Evolutionary conservation across 495 filamentous ascomycete genomes (phyloP), one percentile per base, ranked within the genome.

Genomic region (Penicillium maclennaniae): DNA sequence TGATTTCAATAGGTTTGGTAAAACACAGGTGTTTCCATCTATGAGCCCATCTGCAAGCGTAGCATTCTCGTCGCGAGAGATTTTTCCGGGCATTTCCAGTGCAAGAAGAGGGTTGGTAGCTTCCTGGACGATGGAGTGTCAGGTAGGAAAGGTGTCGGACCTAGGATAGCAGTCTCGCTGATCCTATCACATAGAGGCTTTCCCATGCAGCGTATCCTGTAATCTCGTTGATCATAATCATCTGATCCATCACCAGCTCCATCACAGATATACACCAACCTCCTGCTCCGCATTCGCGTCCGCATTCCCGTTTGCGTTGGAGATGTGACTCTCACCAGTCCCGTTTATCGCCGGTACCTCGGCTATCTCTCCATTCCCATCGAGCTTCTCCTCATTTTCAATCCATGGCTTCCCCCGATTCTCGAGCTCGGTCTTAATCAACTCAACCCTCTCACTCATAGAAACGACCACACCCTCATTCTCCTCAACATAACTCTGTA

Each of bases 341-440:
- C 69, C 71, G 61, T 77, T 71, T 12, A 66, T 42, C 53, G 6
- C 61, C 49, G 57, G 44, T 14, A 23, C 45, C 28, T 16, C 55
- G 19, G 16, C 51, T n/a, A n/a, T n/a, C 9, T 53, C 53, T 45
- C 53, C 55, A 48, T 58, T 49, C 42, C 46, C 46, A 36, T 37
- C 44, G 1, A 7, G 16, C 17, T 40, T 39, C 12, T 59, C 69
- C 47, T 70, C 70, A 55, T 69, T 62, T 61, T 87, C 85, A 47
- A 77, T 68, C 90, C 88, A 95, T 56, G 63, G 73, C 67, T 84
- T 70, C 3, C 91, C 91, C 19, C 91, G 78, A 26, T 69, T 58
- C 73, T 96, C 89, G 3, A 93, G 83, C 76, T 96, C 91, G 49
- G 52, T 66, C 64, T 80, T 84, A 51, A 95, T 66, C 41, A 92